phyloP scores from a whole-genome alignment of 192 early-diverging fungal genomes.

The Umbelopsis ramanniana region DNA sequence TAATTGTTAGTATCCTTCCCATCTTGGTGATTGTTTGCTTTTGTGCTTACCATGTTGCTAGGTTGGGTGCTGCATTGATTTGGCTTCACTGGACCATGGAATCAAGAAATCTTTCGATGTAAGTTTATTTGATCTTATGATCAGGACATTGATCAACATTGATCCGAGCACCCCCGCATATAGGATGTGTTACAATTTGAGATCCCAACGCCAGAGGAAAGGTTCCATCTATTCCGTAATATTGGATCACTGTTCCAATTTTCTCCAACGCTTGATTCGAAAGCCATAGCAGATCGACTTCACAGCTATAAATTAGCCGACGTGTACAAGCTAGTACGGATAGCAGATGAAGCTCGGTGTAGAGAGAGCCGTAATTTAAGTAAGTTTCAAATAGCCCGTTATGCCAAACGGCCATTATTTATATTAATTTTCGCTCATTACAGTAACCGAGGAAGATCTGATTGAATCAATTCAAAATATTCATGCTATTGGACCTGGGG shows the following conservation, averaged over 20 bases:
- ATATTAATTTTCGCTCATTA: conserved; percentile 16
- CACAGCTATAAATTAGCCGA: conserved; percentile 65
- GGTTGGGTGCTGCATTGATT: conserved; percentile 15
- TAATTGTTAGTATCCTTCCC: conserved; percentile 24
- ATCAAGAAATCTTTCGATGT: conserved; percentile 18
- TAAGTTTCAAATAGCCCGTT: conserved; percentile 28
- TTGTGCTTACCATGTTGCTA: neutral
- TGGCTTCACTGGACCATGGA: neutral
- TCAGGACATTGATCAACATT: neutral
- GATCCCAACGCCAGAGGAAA: conserved; percentile 55
- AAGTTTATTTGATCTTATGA: neutral
- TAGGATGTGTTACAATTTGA: conserved; percentile 53
- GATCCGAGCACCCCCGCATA: neutral
- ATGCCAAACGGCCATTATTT: conserved; percentile 20
- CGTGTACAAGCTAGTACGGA: conserved; percentile 47
- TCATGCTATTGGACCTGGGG: conserved; percentile 33
- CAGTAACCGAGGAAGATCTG: conserved; percentile 47
- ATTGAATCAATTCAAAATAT: conserved; percentile 26
- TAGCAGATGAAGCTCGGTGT: conserved; percentile 28
- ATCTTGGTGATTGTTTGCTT: neutral
- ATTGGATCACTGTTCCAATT: conserved; percentile 17
- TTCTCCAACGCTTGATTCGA: conserved; percentile 19
- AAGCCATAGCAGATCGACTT: conserved; percentile 41
- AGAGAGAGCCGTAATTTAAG: conserved; percentile 22
- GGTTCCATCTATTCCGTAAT: conserved; percentile 44